Percentiles rank a stretch among this genome's conserved stretches.
These are phyloP conservation scores for Lavandula angustifolia DNA, from an alignment of 257 asterid genomes.

Conservation along the genomic window DNA sequence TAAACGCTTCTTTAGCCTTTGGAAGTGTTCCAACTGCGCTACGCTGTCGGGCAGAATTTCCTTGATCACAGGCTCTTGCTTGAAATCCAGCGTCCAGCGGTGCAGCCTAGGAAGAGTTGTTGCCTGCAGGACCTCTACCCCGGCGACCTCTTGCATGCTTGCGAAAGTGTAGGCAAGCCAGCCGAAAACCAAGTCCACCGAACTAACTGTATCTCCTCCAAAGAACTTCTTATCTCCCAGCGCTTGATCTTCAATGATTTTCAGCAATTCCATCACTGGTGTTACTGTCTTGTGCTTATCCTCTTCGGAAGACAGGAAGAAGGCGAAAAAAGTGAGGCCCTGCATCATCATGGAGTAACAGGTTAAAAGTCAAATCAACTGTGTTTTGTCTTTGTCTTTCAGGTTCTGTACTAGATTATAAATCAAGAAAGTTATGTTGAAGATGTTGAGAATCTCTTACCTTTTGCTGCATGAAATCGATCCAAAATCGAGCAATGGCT, in stretches of 20 bases:
- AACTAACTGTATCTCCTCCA: slow-evolving; percentile 41
- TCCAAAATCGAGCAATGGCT: slow-evolving; percentile 44
- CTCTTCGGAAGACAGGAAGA: slow-evolving; percentile 37
- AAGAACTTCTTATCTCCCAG: slow-evolving; percentile 50
- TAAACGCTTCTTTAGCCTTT: slow-evolving; percentile 22
- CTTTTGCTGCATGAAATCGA: slow-evolving; percentile 39
- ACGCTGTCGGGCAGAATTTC: slow-evolving; percentile 35
- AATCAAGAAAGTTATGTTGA: background rate
- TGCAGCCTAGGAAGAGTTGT: slow-evolving; percentile 38
- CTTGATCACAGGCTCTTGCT: slow-evolving; percentile 34
- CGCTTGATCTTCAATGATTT: slow-evolving; percentile 41
- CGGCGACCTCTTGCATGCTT: slow-evolving; percentile 26
- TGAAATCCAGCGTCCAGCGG: slow-evolving; percentile 41
- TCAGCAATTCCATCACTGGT: slow-evolving; percentile 32
- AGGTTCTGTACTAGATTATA: background rate
- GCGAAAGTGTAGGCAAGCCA: slow-evolving; percentile 35
- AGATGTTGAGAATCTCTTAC: slow-evolving; percentile 17
- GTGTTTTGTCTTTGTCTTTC: too few relatives aligned
- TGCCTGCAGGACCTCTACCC: slow-evolving; percentile 34
- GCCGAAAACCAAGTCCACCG: slow-evolving; percentile 46
- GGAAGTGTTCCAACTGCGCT: slow-evolving; percentile 28
- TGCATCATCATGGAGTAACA: slow-evolving; percentile 21
- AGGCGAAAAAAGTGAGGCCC: slow-evolving; percentile 20
- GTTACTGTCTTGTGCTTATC: slow-evolving; percentile 31
- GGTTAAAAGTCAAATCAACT: background rate